A percentile compares a stretch with the other conserved stretches of the same genome.
Conservation (phyloP, 345 rosid genomes). For the Gossypium herbaceum region DNA sequence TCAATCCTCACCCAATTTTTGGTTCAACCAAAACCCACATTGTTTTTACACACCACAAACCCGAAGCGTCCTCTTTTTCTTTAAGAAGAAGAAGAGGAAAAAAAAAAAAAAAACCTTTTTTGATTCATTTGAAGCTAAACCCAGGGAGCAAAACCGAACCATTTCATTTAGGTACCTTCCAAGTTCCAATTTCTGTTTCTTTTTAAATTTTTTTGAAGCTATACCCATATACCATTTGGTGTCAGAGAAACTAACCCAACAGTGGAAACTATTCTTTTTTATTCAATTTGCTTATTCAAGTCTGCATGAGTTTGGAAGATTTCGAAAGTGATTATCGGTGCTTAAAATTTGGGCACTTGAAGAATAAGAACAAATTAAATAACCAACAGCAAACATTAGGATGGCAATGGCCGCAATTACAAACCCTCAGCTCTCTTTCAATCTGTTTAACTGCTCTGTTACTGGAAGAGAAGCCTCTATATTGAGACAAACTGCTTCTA, state of each 20-base stretch:
- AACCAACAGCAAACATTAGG: slow-evolving; percentile 7
- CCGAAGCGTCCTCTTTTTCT: background rate
- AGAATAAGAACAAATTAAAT: slow-evolving; percentile 21
- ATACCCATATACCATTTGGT: background rate
- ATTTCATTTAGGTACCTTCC: background rate
- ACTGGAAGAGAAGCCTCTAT: slow-evolving; percentile 7
- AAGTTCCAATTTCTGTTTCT: background rate
- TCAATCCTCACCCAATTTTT: background rate
- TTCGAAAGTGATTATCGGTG: slow-evolving; percentile 18
- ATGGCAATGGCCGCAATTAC: slow-evolving; percentile 42
- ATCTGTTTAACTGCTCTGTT: slow-evolving; percentile 26
- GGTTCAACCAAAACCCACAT: background rate
- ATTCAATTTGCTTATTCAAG: slow-evolving; percentile 14
- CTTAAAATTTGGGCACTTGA: slow-evolving; percentile 36
- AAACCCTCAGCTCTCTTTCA: slow-evolving; percentile 32
- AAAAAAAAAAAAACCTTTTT: background rate
- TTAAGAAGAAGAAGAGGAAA: too few species aligned
- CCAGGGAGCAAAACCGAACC: background rate
- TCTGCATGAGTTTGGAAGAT: slow-evolving; percentile 59
- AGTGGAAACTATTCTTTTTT: background rate
- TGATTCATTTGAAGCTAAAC: background rate
- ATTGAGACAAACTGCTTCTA: slow-evolving; percentile 35
- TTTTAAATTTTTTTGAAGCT: background rate
- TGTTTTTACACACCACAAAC: background rate
- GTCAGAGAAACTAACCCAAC: background rate